Evolutionary conservation across 2,329 filamentous ascomycete genomes (phyloP), one percentile per base, ranked within the genome.

Genomic region (Endocalyx cinctus): DNA sequence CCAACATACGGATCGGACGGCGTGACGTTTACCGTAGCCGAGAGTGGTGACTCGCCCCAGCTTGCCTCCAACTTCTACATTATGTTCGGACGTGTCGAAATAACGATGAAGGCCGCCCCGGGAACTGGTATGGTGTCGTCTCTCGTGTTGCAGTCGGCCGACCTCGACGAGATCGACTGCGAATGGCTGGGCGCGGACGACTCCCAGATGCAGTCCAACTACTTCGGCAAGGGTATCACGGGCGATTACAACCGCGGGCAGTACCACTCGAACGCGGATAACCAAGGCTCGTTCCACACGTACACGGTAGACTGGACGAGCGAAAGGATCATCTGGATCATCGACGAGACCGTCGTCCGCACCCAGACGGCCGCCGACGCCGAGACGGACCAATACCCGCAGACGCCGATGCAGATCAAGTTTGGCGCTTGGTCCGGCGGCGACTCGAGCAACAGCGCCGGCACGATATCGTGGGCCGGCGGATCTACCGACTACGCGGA

Each of bases 1-100:
- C 79, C 86, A 4, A 79, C 78, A 2, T 97, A 95, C 65, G 75
- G 72, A 56, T 69, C 70, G 8, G 75, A 89, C 55, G 92, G 92
- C 38, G 89, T 76, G 17, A 77, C 76, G 12, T 94, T 98, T 58
- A 88, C 86, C 17, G 82, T 98, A 33, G 63, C 77, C 33, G 67
- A 80, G 53, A 72, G 80, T 31, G 89, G 90, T 37, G 87, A 98
- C 55, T 77, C 87, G 4, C 92, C 92, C 0, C 84, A 90, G 58
- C 77, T 98, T 41, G 74, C 75, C 45, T 94, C 88, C 41, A 78
- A 92, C 52, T 97, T 94, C 77, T 97, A 96, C 71, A 95, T 98
- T 67, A 97, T 98, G 92, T 98, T 96, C 59, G 92, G 92, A 47
- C 84, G 82, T 43, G 85, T 96, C 54, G 84, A 94, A 46, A 77